Percentiles rank a stretch among this genome's conserved stretches.
Evolutionary conservation across 345 rosid species (phyloP).

Genomic region (Cardamine chenopodiifolia): DNA sequence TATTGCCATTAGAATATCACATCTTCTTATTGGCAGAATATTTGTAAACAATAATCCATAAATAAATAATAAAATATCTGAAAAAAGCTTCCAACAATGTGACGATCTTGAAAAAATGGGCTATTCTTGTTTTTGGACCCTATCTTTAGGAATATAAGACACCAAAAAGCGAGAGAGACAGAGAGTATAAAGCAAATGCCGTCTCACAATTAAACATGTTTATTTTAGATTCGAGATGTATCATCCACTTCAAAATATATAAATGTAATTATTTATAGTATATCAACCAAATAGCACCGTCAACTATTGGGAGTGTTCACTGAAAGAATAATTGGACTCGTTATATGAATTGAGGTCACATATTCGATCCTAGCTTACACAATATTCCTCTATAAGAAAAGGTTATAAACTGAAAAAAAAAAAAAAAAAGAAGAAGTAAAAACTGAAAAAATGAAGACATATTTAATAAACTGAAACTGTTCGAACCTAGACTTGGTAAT

Average conservation of each 20-base stretch:
- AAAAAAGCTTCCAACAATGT: conserved; percentile 11
- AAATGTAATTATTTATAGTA: background rate
- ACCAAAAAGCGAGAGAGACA: conserved; percentile 1
- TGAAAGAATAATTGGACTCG: conserved; percentile 16
- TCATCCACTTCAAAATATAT: conserved; percentile 31
- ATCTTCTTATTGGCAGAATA: conserved; percentile 41
- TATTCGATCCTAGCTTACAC: conserved; percentile 18
- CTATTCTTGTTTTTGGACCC: conserved; percentile 29
- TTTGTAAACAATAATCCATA: conserved; percentile 10
- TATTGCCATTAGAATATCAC: conserved; percentile 42
- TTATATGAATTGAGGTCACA: conserved; percentile 13
- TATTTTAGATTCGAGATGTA: conserved; percentile 22
- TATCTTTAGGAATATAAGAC: conserved; percentile 36
- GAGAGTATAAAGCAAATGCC: conserved; percentile 34
- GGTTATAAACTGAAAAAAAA: background rate
- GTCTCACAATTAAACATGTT: conserved; percentile 29
- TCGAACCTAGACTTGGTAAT: background rate
- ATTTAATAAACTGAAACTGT: background rate
- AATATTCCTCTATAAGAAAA: background rate
- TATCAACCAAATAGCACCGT: background rate
- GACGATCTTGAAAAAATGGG: conserved; percentile 13
- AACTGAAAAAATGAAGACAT: background rate
- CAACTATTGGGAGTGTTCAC: conserved; percentile 13
- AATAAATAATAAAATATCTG: background rate
- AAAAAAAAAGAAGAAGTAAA: background rate